phyloP scores from a whole-genome alignment of 148 eudicot genomes.

The Dysphania ambrosioides region DNA sequence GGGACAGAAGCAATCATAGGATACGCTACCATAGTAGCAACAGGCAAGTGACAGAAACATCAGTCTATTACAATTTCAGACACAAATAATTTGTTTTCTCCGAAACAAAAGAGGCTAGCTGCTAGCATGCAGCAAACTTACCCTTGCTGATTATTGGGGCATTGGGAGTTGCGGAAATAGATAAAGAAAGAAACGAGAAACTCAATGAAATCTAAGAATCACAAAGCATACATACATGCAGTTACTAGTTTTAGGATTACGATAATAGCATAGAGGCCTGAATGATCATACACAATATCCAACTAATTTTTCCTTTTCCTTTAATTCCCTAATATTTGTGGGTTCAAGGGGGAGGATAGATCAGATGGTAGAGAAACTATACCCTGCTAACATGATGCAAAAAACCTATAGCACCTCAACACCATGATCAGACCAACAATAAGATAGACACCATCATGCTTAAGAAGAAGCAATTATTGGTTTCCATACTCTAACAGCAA shows the following conservation, averaged over 20 bases:
- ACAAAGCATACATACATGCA: neutral
- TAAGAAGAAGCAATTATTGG: neutral
- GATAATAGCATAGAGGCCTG: neutral
- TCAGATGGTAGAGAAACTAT: neutral
- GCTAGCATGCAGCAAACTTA: neutral
- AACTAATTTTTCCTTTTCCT: too few relatives aligned
- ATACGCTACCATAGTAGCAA: neutral
- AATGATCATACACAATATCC: too few relatives aligned
- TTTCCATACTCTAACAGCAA: neutral
- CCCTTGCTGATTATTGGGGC: neutral
- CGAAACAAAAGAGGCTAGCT: neutral
- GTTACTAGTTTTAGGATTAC: neutral
- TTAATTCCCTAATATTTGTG: neutral
- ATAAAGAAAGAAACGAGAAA: slow-evolving; percentile 1
- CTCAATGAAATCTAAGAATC: neutral
- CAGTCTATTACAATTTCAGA: neutral
- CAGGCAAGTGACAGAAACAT: neutral
- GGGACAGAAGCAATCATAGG: neutral
- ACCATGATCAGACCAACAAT: neutral
- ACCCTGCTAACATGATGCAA: neutral
- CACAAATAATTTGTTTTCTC: neutral
- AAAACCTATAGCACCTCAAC: neutral
- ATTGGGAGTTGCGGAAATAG: neutral
- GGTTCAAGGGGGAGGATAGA: neutral
- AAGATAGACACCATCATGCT: neutral